Percentiles rank a stretch among this genome's conserved stretches.
Conservation (phyloP, 495 filamentous ascomycete genomes). For the Penicillium cosmopolitanum region DNA sequence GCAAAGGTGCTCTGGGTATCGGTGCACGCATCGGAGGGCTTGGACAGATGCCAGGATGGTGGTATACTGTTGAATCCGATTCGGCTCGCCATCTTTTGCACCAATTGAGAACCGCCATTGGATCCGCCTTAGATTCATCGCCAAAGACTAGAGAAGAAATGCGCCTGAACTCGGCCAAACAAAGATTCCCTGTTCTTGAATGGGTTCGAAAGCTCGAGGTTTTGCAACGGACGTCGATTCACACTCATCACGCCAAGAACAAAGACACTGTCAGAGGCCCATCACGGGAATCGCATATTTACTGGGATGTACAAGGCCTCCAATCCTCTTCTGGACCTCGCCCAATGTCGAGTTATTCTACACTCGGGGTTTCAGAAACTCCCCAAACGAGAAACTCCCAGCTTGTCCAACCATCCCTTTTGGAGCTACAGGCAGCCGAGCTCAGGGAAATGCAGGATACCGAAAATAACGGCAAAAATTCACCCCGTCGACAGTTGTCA, state of each 20-base stretch:
- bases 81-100: slow-evolving; percentile 55
- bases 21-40: slow-evolving; percentile 62
- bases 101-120: slow-evolving; percentile 65
- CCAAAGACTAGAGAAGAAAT: slow-evolving; percentile 56
- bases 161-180: slow-evolving; percentile 66
- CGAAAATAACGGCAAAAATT: slow-evolving; percentile 13
- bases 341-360: slow-evolving; percentile 5
- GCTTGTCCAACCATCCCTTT: slow-evolving; percentile 21
- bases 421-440: slow-evolving; percentile 20
- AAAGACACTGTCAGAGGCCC: slow-evolving; percentile 13
- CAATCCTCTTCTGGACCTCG: slow-evolving; percentile 11
- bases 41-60: slow-evolving; percentile 74
- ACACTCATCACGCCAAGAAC: slow-evolving; percentile 26
- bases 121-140: slow-evolving; percentile 60
- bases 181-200: slow-evolving; percentile 67
- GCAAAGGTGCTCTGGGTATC: slow-evolving; percentile 72
- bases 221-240: slow-evolving; percentile 49
- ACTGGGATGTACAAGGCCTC: slow-evolving; percentile 3
- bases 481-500: slow-evolving; percentile 22
- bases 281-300: slow-evolving; percentile 12
- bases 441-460: background rate
- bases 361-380: slow-evolving; percentile 7
- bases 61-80: slow-evolving; percentile 58
- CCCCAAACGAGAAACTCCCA: slow-evolving; percentile 7
- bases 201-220: slow-evolving; percentile 58